These are phyloP conservation scores for Suillus decipiens DNA, from an alignment of 768 basidiomycete genomes.

Conservation along the genomic window DNA sequence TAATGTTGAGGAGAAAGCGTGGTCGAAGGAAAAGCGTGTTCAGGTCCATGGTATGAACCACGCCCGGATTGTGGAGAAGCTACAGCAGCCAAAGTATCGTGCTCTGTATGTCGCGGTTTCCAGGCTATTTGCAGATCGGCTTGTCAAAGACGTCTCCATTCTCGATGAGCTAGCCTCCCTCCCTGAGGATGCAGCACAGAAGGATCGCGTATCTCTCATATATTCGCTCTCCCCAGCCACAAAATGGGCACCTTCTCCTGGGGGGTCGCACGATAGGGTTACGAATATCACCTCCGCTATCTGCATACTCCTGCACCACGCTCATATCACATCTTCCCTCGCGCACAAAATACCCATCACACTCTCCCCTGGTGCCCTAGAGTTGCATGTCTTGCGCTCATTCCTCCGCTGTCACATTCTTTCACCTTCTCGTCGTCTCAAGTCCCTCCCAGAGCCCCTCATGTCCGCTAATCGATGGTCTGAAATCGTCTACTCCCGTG, in stretches of 20 bases:
- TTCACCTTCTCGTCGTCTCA: constrained; percentile 50
- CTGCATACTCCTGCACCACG: constrained; percentile 48
- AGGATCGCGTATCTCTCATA: constrained; percentile 17
- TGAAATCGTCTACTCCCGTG: constrained; percentile 57
- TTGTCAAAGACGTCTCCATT: constrained; percentile 48
- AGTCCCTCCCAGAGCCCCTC: constrained; percentile 54
- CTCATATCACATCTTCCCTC: constrained; percentile 24
- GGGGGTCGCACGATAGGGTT: constrained; percentile 57
- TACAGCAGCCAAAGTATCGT: constrained; percentile 51
- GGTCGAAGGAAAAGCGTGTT: constrained; percentile 22
- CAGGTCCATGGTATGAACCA: constrained; percentile 32
- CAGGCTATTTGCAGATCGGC: constrained; percentile 55
- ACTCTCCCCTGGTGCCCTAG: constrained; percentile 36
- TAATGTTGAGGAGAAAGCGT: constrained; percentile 26
- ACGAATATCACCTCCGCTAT: constrained; percentile 70
- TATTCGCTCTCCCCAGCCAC: constrained; percentile 51
- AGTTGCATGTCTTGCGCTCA: constrained; percentile 49
- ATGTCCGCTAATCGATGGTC: constrained; percentile 64
- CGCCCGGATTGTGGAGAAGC: constrained; percentile 40
- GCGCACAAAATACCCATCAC: constrained; percentile 17
- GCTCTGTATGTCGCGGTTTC: constrained; percentile 66
- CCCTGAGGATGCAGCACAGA: constrained; percentile 27
- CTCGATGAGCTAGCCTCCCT: constrained; percentile 40
- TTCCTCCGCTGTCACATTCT: constrained; percentile 62
- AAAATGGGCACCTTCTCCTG: constrained; percentile 73